Evolutionary conservation across 2,329 filamentous ascomycete genomes (phyloP).

Genomic region (Claviceps maximensis): DNA sequence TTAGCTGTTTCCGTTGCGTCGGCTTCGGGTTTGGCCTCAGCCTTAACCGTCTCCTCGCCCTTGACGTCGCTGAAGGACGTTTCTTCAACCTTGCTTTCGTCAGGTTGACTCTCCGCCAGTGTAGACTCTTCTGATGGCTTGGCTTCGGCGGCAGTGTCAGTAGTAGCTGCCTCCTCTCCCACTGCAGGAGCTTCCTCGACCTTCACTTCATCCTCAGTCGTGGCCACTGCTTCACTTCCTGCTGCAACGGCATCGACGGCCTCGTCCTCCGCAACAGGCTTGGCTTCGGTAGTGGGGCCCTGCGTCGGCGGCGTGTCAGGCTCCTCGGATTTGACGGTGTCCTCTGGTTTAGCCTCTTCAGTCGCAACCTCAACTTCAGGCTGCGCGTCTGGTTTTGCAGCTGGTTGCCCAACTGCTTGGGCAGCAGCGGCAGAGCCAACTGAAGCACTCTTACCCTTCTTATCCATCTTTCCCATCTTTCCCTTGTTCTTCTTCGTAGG

Average conservation of each 20-base stretch:
- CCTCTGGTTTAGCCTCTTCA: conserved; percentile 3
- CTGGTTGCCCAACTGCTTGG: neutral
- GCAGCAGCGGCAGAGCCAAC: neutral
- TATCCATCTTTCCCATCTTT: conserved; percentile 15
- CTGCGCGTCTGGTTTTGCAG: conserved; percentile 2
- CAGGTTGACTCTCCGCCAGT: neutral
- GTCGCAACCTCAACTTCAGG: conserved; percentile 6
- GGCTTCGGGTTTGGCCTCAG: neutral
- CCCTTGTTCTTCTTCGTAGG: conserved; percentile 13
- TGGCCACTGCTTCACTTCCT: neutral
- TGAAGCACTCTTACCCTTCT: conserved; percentile 6
- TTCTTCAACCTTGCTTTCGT: neutral
- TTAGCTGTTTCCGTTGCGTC: neutral
- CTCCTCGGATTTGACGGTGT: neutral
- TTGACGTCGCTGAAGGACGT: neutral
- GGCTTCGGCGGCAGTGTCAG: neutral
- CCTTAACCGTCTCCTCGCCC: neutral
- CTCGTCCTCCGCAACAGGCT: neutral
- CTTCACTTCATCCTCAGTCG: neutral
- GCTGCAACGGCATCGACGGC: neutral
- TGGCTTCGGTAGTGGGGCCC: neutral
- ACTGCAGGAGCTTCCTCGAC: neutral
- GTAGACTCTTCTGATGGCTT: neutral
- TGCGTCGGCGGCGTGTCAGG: neutral
- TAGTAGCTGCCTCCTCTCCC: neutral